phyloP scores from a whole-genome alignment of 345 rosid genomes.

The Excoecaria cochinchinensis region DNA sequence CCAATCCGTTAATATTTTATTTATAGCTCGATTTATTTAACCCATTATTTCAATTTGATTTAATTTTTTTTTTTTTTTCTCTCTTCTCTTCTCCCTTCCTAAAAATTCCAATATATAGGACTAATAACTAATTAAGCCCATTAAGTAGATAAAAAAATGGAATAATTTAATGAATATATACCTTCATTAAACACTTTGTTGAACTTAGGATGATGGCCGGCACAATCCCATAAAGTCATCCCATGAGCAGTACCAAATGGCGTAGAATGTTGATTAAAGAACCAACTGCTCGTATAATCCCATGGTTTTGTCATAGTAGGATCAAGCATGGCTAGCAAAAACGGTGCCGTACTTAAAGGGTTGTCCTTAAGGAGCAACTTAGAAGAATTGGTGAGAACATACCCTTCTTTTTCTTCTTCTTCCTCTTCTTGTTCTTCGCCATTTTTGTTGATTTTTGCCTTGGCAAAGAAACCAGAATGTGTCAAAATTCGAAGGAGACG shows the following conservation, averaged over 20 bases:
- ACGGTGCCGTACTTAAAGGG: slow-evolving; percentile 20
- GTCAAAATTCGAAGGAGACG: slow-evolving; percentile 19
- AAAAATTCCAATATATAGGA: no score
- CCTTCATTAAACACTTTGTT: slow-evolving; percentile 18
- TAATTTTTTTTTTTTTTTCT: no score
- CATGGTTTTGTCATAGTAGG: slow-evolving; percentile 10
- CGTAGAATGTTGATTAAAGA: slow-evolving; percentile 11
- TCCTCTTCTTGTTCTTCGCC: slow-evolving; percentile 17
- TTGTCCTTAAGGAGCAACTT: slow-evolving; percentile 16
- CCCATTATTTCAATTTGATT: no score
- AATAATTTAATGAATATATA: not conserved
- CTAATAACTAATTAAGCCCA: no score
- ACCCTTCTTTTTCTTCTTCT: slow-evolving; percentile 24
- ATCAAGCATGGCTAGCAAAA: slow-evolving; percentile 13
- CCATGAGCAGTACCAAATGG: slow-evolving; percentile 24
- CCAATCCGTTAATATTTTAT: no score
- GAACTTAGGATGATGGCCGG: not conserved
- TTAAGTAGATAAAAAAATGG: no score
- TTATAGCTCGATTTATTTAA: no score
- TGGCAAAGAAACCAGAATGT: slow-evolving; percentile 16
- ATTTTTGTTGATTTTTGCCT: not conserved
- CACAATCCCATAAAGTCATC: slow-evolving; percentile 19
- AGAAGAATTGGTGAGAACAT: slow-evolving; percentile 20
- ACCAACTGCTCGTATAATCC: slow-evolving; percentile 17
- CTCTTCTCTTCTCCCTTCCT: no score